Base-by-base conservation (phyloP, 208 protist species). In the Leishmania turanica region DNA sequence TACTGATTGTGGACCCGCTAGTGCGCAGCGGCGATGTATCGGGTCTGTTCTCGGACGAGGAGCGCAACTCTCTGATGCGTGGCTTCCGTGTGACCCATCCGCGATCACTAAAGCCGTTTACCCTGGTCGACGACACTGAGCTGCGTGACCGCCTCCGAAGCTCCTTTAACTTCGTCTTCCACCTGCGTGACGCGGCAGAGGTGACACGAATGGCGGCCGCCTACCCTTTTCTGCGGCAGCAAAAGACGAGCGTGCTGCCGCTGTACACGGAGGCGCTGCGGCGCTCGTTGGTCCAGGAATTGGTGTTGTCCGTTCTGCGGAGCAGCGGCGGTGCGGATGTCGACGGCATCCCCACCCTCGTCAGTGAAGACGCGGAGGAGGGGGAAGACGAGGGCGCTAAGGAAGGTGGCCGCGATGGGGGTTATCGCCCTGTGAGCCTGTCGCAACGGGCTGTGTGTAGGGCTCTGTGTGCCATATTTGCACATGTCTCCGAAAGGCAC, bases 11-110 rank as follows among this genome's bases (percentile, higher is more conserved):
- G 24, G 92, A 97, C 80, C 79, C 79, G 9, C 78, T 96, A 49
- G 83, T 96, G 37, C 88, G 89, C 53, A 86, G 86, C 54, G 92
- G 94, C 45, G 88, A 97, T 58, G 86, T 95, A 27, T 88, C 86
- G 37, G 84, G 87, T 34, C 85, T 96, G n/a, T 94, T 96, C 83
- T 87, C 85, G 15, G 84, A 87, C 40, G 90, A 92, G 68, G 94
- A 96, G 80, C 84, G 88, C 65, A 68, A 87, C 27, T 76, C 84
- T 6, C 84, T 97, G 37, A 69, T 91, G 24, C 75, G 89, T 45
- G 84, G 86, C 9, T 83, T 82, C 19, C 24, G 65, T 40, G 79
- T 84, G 8, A 79, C 80, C 1, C 81, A 75, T 65, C 54, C 80
- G 31, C 78, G 80, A 6, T 87, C 84, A 24, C 84, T 90, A 40